phyloP scores from a whole-genome alignment of 2,329 filamentous ascomycete species.

The Penicillium sp. region DNA sequence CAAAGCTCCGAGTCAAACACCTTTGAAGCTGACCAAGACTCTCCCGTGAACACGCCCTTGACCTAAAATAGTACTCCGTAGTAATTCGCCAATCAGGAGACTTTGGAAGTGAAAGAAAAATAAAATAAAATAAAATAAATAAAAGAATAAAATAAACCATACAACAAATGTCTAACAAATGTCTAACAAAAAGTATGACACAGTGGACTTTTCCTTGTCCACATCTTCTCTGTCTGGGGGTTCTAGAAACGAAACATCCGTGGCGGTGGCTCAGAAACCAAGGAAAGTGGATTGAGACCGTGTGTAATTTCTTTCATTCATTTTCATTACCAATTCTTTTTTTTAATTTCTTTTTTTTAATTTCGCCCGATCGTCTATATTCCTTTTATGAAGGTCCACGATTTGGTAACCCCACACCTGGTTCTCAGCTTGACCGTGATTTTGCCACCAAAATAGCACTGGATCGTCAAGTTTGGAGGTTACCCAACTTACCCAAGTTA shows the following conservation, averaged over 20 bases:
- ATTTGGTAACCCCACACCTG: background rate
- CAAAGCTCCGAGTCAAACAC: constrained; percentile 7
- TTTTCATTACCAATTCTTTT: background rate
- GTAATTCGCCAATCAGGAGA: constrained; percentile 1
- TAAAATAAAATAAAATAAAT: background rate
- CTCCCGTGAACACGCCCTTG: constrained; percentile 3
- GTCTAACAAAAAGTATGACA: background rate
- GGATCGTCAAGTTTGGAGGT: constrained; percentile 4
- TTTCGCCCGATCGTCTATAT: background rate
- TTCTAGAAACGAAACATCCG: constrained; percentile 25
- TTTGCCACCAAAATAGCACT: background rate
- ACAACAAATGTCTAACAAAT: no score
- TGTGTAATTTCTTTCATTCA: background rate
- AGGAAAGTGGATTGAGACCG: constrained; percentile 8
- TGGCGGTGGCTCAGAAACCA: constrained; percentile 25
- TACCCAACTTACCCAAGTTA: background rate
- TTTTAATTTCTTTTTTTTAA: background rate
- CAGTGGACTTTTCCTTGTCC: background rate
- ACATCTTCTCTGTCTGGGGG: constrained; percentile 21
- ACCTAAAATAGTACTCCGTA: background rate
- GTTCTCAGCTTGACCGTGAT: constrained; percentile 3
- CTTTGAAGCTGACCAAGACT: background rate
- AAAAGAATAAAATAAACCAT: background rate
- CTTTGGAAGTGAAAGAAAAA: background rate
- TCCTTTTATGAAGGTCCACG: background rate